Evolutionary conservation across 305 asterid species (phyloP).

Genomic region (Lippia alba): DNA sequence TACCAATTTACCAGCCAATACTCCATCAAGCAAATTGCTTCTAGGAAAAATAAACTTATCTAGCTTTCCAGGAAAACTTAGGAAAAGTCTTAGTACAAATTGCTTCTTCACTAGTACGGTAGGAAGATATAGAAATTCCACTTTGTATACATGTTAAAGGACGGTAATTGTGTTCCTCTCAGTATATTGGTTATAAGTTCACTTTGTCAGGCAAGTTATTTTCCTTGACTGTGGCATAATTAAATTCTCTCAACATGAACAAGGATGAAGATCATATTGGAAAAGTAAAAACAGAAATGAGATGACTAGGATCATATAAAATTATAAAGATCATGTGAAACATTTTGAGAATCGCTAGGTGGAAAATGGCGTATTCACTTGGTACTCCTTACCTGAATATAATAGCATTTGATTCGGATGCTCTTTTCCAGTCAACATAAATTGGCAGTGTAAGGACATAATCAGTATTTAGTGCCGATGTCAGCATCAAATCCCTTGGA

Average conservation of each 20-base stretch:
- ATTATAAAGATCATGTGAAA: neutral
- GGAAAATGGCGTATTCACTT: constrained; percentile 7
- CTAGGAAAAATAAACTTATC: constrained; percentile 9
- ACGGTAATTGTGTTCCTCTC: neutral
- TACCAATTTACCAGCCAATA: constrained; percentile 46
- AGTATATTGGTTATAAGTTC: constrained; percentile 2
- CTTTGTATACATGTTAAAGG: neutral
- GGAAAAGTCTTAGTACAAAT: constrained; percentile 15
- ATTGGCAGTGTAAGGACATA: constrained; percentile 93
- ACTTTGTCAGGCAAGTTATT: constrained; percentile 2
- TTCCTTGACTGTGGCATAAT: constrained; percentile 15
- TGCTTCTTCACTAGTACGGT: constrained; percentile 18
- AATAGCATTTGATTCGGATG: constrained; percentile 74
- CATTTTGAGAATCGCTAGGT: neutral
- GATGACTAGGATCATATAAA: constrained; percentile 23
- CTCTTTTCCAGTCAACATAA: constrained; percentile 87
- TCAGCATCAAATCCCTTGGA: constrained; percentile 75
- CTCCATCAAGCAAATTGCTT: constrained; percentile 31
- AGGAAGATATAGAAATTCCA: constrained; percentile 1
- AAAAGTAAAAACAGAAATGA: constrained; percentile 3
- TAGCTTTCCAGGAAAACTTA: constrained; percentile 22
- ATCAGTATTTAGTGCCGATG: constrained; percentile 85
- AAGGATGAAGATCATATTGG: constrained; percentile 27
- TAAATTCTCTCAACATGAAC: constrained; percentile 3
- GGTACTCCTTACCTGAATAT: constrained; percentile 72